Base-by-base conservation (phyloP, 2,329 filamentous ascomycete species). In the Thielaviopsis ethacetica region DNA sequence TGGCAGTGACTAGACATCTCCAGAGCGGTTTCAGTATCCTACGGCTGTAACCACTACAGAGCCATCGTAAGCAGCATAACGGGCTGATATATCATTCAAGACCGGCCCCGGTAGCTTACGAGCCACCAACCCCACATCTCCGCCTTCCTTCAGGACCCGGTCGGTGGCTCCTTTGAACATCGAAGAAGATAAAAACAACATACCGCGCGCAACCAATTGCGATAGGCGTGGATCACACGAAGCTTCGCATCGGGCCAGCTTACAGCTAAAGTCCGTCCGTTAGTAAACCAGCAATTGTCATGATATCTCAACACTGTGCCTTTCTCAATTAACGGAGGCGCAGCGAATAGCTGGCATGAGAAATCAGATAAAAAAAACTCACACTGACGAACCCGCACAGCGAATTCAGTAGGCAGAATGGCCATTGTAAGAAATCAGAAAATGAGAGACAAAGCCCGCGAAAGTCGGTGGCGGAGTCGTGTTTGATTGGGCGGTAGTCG, bases 171-270 rank as follows among this genome's bases (percentile, higher is more conserved):
- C 38, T 44, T 6, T 44, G 15, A 44, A 17, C 15, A 44, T n/a
- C 5, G 17, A 26, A 44, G 4, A 44, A 44, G 13, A 44, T 10
- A 34, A 34, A 12, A 2, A 34, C 30, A 10, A 84, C 91, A 70
- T 85, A 98, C 93, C 73, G 89, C 85, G 78, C 93, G 85, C 67
- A 97, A 82, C 93, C 93, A 98, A 77, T 91, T 86, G 71, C 93
- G 82, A 77, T 98, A 98, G 67, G 88, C 86, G 70, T 83, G 82
- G 66, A 96, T 74, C 64, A 96, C 93, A 78, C 91, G 83, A 71
- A 77, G 79, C 75, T 87, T 88, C 67, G 91, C 91, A 78, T 97
- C 90, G 67, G 74, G 70, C 90, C 88, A 95, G 78, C 86, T 95
- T 75, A 82, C 77, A 71, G 91, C 91, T 96, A 71, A 22, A 53